Base-by-base conservation (phyloP, 2,329 filamentous ascomycete genomes). In the Botrytis deweyae region DNA sequence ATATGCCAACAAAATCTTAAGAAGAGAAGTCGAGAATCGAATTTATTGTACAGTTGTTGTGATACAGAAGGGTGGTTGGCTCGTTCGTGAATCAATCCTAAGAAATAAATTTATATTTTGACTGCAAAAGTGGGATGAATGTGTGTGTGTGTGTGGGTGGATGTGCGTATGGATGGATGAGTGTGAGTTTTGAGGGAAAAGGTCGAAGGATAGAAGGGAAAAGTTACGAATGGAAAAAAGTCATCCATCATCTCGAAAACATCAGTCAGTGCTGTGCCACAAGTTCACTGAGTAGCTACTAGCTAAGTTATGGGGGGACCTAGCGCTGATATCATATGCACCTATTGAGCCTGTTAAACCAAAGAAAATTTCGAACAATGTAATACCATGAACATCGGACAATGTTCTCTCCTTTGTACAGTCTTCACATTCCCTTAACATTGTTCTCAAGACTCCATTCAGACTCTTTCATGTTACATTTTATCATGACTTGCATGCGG, bases 401-500 rank as follows among this genome's bases (percentile, higher is more conserved):
- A 49, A 36, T 25, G 3, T 49, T 6, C 25, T 49, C 9, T 49
- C 18, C 63, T 66, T 66, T 66, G 63, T 66, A 25, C 12, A 10
- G 12, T 7, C 46, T 49, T 49, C 64, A 49, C 6, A n/a, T 44
- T 25, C 33, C 44, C 29, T 38, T 66, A 1, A 25, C 25, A 66
- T 66, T 66, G 64, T 66, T 66, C 64, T 66, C 12, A n/a, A 49
- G 29, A 66, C 44, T 49, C 38, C 42, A 49, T 64, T 20, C 38
- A 42, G n/a, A 29, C 59, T 40, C 36, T 62, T 62, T 40, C 59
- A 62, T 9, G 12, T 62, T 62, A 22, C 22, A 16, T 46, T 62
- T 62, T 38, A n/a, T 33, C 22, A 33, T 29, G n/a, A 44, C 40
- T 44, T 10, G 44, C 20, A 46, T 64, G 36, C 40, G 25, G 36